A percentile compares a stretch with the other conserved stretches of the same genome.
These are phyloP conservation scores for Aspergillus candidus DNA, from an alignment of 2,329 filamentous ascomycete genomes.

Conservation along the genomic window DNA sequence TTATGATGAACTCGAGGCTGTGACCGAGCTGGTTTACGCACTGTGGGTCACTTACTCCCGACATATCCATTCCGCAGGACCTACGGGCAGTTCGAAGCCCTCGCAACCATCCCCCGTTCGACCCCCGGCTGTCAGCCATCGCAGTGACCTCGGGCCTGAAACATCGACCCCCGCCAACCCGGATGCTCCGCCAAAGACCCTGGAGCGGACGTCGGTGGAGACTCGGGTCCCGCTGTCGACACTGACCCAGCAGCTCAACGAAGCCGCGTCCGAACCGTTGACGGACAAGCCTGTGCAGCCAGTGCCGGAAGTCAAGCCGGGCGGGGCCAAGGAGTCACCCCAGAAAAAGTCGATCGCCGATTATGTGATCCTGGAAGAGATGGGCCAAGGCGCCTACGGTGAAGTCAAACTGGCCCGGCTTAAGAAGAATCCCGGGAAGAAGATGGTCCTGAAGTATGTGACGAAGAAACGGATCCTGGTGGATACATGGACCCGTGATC, in stretches of 20 bases:
- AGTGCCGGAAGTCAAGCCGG: constrained; percentile 23
- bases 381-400: constrained; percentile 96
- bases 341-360: constrained; percentile 81
- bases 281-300: constrained; percentile 37
- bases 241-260: constrained; percentile 47
- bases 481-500: constrained; percentile 95
- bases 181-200: constrained; percentile 14
- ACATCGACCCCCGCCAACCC: constrained; percentile 49
- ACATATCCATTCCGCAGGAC: constrained; percentile 72
- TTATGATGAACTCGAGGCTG: constrained; percentile 52
- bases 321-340: constrained; percentile 26
- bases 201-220: constrained; percentile 23
- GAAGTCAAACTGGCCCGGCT: constrained; percentile 92
- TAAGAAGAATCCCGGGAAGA: constrained; percentile 67
- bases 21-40: constrained; percentile 81
- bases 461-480: constrained; percentile 95
- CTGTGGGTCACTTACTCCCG: constrained; percentile 96
- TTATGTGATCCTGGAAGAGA: constrained; percentile 90
- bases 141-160: constrained; percentile 72
- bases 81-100: constrained; percentile 49
- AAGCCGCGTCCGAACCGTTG: constrained; percentile 44
- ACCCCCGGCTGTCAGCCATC: constrained; percentile 60
- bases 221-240: constrained; percentile 40
- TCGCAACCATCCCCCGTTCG: constrained; percentile 45
- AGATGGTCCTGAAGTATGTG: constrained; percentile 94